These are phyloP conservation scores for Candida multigemmis DNA, from an alignment of 805 yeast species.

Conservation along the genomic window DNA sequence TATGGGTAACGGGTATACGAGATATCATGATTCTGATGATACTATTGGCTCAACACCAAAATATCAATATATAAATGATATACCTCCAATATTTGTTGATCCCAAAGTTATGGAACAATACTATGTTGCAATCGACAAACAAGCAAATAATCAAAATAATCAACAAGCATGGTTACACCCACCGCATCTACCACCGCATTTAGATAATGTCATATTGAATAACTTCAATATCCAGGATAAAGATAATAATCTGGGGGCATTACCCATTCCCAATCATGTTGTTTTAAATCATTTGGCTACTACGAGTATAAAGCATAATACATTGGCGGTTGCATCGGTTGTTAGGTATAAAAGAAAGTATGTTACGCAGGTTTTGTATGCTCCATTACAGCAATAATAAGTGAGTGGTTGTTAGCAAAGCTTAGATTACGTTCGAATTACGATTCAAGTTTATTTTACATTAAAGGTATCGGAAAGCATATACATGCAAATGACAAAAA, in stretches of 20 bases:
- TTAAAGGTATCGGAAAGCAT: no score
- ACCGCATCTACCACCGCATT: constrained; percentile 94
- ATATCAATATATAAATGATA: constrained; percentile 49
- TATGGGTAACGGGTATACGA: constrained; percentile 72
- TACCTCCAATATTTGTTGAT: constrained; percentile 79
- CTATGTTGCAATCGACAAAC: constrained; percentile 66
- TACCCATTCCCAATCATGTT: constrained; percentile 92
- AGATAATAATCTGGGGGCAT: constrained; percentile 79
- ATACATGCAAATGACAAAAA: no score
- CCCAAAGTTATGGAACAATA: constrained; percentile 85
- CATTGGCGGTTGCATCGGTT: constrained; percentile 86
- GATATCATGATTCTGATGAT: constrained; percentile 59
- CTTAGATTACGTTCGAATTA: no score
- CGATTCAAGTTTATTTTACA: no score
- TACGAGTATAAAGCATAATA: constrained; percentile 87
- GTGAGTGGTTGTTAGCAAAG: constrained; percentile 2
- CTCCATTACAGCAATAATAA: constrained; percentile 54
- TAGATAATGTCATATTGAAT: constrained; percentile 88
- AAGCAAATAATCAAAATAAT: constrained; percentile 47
- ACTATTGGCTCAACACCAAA: constrained; percentile 5
- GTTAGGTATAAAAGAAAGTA: constrained; percentile 83
- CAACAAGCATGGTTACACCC: constrained; percentile 74
- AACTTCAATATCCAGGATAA: constrained; percentile 48
- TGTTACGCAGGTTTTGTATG: constrained; percentile 85
- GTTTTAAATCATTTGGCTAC: constrained; percentile 93